Evolutionary conservation across 805 yeast species (phyloP), one percentile per base, ranked within the genome.

Genomic region (Isabelozyma gotoi): DNA sequence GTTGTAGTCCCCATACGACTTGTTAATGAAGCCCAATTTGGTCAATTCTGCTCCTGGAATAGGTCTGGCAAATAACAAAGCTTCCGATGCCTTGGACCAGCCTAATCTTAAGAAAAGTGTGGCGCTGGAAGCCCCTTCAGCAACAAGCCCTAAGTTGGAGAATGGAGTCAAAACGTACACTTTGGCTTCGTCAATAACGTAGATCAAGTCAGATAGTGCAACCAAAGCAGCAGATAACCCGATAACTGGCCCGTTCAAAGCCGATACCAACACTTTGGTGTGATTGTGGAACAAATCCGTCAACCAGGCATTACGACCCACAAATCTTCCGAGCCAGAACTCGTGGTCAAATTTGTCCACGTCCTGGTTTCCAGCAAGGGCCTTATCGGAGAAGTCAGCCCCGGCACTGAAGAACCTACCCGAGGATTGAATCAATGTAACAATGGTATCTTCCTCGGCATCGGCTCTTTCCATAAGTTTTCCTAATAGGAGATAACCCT

Each of bases 401-500:
- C 97, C 97, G 5, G 96, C 85, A 19, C 89, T 81, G 62, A 88
- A 89, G 60, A 77, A 85, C 44, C 84, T 72, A 0, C 96, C 96
- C 0, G 85, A 71, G 27, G 89, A 74, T 56, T 80, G 82, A 39
- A 89, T 63, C 39, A 86, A 67, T 1, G 96, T 89, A 18, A 80
- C 74, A 6, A 76, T 56, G 0, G 92, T 82, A 16, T 72, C 68
- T 18, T 80, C 79, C 44, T 86, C 83, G 4, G 66, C 59, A 45
- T 86, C 83, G 0, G 96, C 90, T 46, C 71, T 57, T 49, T 80
- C 80, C 10, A 89, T 64, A 10, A 76, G 66, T 44, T 77, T 71
- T 2, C 84, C 88, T 40, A 88, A 62, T 42, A 75, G 63, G 31
- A 80, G 66, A 60, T 84, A 87, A 51, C 87, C 88, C 5, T 71